Evolutionary conservation across 306 rosid species (phyloP).

Genomic region (Corylus avellana): DNA sequence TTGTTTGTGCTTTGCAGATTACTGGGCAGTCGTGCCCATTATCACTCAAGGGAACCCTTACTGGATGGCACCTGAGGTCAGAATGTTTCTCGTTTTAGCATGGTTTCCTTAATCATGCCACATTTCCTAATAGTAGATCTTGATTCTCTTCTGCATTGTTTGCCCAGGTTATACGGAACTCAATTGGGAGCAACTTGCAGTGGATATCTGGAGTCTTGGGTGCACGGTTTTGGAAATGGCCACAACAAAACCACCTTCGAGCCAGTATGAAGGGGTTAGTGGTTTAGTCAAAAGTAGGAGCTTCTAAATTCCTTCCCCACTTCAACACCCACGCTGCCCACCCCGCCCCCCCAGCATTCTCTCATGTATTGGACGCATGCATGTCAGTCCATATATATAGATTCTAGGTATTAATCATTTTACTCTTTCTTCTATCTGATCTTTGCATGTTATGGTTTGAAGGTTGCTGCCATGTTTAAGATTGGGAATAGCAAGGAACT

Average conservation of each 20-base stretch:
- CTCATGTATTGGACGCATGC: not conserved
- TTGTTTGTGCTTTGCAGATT: slow-evolving; percentile 57
- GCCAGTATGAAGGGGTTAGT: slow-evolving; percentile 98
- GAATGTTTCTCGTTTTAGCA: slow-evolving; percentile 19
- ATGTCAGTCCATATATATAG: not conserved
- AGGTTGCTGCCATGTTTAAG: slow-evolving; percentile 98
- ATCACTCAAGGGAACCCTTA: slow-evolving; percentile 97
- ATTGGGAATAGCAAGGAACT: slow-evolving; percentile 80
- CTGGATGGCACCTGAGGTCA: slow-evolving; percentile 99
- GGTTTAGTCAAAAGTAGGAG: slow-evolving; percentile 21
- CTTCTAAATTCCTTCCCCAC: not conserved
- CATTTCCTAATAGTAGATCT: slow-evolving; percentile 27
- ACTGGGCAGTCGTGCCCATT: slow-evolving; percentile 86
- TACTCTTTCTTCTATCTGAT: slow-evolving; percentile 23
- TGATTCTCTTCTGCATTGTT: slow-evolving; percentile 24
- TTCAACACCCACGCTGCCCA: not conserved
- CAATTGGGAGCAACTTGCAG: slow-evolving; percentile 81
- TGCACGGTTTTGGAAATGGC: slow-evolving; percentile 99
- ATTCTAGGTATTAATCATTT: not conserved
- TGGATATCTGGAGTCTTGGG: slow-evolving; percentile 99
- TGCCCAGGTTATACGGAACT: slow-evolving; percentile 79
- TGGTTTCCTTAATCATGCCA: slow-evolving; percentile 16
- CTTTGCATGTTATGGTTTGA: slow-evolving; percentile 35
- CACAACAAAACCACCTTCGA: slow-evolving; percentile 98
- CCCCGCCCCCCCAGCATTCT: not conserved